phyloP scores from a whole-genome alignment of 768 basidiomycete genomes.

The Auricularia auricula-judae region DNA sequence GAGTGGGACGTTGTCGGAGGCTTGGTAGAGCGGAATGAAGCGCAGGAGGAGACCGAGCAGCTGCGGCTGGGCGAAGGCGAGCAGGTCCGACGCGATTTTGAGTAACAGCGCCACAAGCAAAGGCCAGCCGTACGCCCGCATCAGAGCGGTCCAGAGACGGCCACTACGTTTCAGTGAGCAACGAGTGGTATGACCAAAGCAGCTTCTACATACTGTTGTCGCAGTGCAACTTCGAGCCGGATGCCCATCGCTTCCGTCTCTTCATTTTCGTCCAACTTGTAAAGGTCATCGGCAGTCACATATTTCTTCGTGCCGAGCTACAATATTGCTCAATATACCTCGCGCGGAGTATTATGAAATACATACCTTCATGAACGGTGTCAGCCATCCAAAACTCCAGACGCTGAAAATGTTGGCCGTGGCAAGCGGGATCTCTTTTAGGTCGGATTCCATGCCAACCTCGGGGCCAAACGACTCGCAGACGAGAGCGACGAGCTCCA shows the following conservation, averaged over 20 bases:
- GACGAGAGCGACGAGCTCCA: slow-evolving; percentile 31
- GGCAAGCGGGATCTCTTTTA: slow-evolving; percentile 57
- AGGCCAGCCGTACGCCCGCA: too few relatives aligned
- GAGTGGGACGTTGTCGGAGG: too few relatives aligned
- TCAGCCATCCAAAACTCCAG: slow-evolving; percentile 84
- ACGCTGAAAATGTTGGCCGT: slow-evolving; percentile 78
- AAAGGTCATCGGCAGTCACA: slow-evolving; percentile 81
- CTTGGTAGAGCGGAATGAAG: too few relatives aligned
- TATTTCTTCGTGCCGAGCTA: slow-evolving; percentile 46
- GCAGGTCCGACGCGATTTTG: too few relatives aligned
- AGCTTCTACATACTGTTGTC: too few relatives aligned
- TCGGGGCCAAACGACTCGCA: slow-evolving; percentile 67
- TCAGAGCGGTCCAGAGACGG: too few relatives aligned
- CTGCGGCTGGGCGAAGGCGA: too few relatives aligned
- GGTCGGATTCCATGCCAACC: slow-evolving; percentile 13
- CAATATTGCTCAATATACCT: background rate
- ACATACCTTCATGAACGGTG: slow-evolving; percentile 46
- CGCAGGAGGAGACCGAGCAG: too few relatives aligned
- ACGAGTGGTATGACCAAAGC: too few relatives aligned
- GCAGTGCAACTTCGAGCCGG: slow-evolving; percentile 38
- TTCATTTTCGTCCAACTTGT: slow-evolving; percentile 55
- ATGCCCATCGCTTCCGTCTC: slow-evolving; percentile 58
- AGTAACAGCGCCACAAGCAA: too few relatives aligned
- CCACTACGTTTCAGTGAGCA: too few relatives aligned
- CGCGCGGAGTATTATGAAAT: background rate